A percentile compares a stretch with the other conserved stretches of the same genome.
Evolutionary conservation across 768 basidiomycete genomes (phyloP).

Genomic region (Kwoniella sp.): DNA sequence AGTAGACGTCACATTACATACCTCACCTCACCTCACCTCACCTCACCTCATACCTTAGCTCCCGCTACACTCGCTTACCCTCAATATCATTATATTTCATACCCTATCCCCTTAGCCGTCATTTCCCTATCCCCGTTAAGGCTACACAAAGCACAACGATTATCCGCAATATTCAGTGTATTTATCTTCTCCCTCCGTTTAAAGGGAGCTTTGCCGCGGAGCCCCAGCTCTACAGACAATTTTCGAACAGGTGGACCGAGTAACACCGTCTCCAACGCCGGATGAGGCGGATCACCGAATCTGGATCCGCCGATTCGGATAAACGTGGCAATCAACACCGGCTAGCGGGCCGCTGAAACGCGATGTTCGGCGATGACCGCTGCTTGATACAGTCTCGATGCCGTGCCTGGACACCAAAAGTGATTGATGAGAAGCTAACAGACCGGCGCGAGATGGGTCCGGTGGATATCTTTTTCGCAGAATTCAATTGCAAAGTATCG

Average conservation of each 20-base stretch:
- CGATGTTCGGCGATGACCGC: background rate
- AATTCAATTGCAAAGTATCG: too few relatives aligned
- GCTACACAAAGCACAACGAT: background rate
- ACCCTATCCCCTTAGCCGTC: background rate
- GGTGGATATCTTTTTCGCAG: background rate
- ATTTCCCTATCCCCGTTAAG: background rate
- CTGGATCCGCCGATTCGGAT: too few relatives aligned
- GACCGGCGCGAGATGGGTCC: background rate
- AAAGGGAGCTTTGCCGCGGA: background rate
- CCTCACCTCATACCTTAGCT: background rate
- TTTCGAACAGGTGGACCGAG: background rate
- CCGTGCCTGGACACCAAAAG: too few relatives aligned
- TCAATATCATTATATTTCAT: background rate
- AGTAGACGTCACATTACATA: constrained; percentile 1
- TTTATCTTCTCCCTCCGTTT: background rate
- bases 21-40: too few relatives aligned
- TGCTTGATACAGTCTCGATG: too few relatives aligned
- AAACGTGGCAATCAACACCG: too few relatives aligned
- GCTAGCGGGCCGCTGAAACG: too few relatives aligned
- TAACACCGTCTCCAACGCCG: background rate
- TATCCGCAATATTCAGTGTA: background rate
- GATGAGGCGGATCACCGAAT: background rate
- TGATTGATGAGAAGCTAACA: background rate
- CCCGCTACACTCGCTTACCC: background rate
- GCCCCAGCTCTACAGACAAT: background rate